phyloP scores from a whole-genome alignment of 352 stramenopile species.

The Vaucheria bursata region DNA sequence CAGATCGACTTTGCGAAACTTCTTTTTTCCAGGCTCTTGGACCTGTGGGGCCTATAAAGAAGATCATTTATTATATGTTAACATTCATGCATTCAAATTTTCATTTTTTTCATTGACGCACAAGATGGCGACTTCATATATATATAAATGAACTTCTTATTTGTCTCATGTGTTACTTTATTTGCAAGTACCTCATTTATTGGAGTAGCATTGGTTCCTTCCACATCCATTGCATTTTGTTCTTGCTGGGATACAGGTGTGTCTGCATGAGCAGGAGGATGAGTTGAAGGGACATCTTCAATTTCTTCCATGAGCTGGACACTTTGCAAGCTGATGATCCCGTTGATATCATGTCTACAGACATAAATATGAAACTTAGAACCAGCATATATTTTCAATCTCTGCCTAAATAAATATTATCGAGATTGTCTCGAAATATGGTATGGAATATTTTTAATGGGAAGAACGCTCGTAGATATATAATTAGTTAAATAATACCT shows the following conservation, averaged over 20 bases:
- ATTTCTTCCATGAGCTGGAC: conserved; percentile 96
- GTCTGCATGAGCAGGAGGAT: neutral
- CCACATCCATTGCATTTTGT: conserved; percentile 58
- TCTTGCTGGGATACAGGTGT: conserved; percentile 35
- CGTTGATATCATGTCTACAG: conserved; percentile 86
- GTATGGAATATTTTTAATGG: neutral
- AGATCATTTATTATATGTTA: too few species aligned
- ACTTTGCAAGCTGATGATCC: conserved; percentile 79
- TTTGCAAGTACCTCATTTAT: too few species aligned
- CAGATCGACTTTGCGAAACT: conserved; percentile 62
- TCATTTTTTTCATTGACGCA: too few species aligned
- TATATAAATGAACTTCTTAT: too few species aligned
- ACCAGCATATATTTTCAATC: neutral
- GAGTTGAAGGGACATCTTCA: conserved; percentile 58
- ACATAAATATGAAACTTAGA: neutral
- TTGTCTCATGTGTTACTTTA: too few species aligned
- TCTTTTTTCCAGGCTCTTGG: conserved; percentile 81
- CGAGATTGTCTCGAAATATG: too few species aligned
- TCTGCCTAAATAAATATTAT: too few species aligned
- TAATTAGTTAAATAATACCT: neutral
- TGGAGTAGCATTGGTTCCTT: conserved; percentile 50
- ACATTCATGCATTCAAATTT: too few species aligned
- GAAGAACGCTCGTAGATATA: neutral
- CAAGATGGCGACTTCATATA: too few species aligned
- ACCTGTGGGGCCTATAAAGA: too few species aligned